These are phyloP conservation scores for button mushroom (Agaricus bisporus) DNA, from an alignment of 768 basidiomycete genomes.

Conservation along the genomic window DNA sequence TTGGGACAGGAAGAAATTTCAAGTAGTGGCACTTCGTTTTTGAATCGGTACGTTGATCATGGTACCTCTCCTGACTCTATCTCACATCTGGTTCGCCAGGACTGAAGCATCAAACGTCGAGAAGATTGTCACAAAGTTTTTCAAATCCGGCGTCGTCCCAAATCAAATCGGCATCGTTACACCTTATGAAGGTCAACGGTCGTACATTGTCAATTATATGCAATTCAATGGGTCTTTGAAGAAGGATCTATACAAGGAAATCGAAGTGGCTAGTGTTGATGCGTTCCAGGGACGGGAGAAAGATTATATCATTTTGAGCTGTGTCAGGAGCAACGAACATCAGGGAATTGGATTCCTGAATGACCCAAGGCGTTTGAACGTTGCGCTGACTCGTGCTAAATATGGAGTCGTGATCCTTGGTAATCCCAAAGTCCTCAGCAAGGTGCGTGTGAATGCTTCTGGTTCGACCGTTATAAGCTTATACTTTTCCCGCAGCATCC, in stretches of 20 bases:
- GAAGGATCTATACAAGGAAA: slow-evolving; percentile 99
- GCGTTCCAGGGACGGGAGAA: slow-evolving; percentile 99
- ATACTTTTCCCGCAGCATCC: slow-evolving; percentile 63
- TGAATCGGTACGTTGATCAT: slow-evolving; percentile 66
- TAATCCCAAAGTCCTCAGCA: slow-evolving; percentile 99
- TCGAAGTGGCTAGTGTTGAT: slow-evolving; percentile 97
- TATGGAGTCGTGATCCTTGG: slow-evolving; percentile 99
- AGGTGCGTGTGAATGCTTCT: slow-evolving; percentile 48
- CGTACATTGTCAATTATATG: slow-evolving; percentile 99
- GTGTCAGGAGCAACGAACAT: slow-evolving; percentile 97
- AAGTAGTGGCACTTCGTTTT: slow-evolving; percentile 95
- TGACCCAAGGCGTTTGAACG: slow-evolving; percentile 93
- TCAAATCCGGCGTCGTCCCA: slow-evolving; percentile 97
- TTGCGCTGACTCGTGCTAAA: slow-evolving; percentile 94
- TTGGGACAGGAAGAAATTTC: slow-evolving; percentile 98
- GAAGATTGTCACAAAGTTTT: slow-evolving; percentile 99
- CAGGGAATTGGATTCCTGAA: slow-evolving; percentile 99
- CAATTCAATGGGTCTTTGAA: slow-evolving; percentile 99
- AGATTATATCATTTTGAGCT: slow-evolving; percentile 98
- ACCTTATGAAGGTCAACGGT: slow-evolving; percentile 97
- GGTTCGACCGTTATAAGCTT: slow-evolving; percentile 7
- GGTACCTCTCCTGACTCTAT: slow-evolving; percentile 11
- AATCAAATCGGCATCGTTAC: slow-evolving; percentile 97
- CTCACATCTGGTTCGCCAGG: slow-evolving; percentile 31
- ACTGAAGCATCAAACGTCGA: slow-evolving; percentile 99